Base-by-base conservation (phyloP, 2,329 filamentous ascomycete genomes). In the Phoma sp. region DNA sequence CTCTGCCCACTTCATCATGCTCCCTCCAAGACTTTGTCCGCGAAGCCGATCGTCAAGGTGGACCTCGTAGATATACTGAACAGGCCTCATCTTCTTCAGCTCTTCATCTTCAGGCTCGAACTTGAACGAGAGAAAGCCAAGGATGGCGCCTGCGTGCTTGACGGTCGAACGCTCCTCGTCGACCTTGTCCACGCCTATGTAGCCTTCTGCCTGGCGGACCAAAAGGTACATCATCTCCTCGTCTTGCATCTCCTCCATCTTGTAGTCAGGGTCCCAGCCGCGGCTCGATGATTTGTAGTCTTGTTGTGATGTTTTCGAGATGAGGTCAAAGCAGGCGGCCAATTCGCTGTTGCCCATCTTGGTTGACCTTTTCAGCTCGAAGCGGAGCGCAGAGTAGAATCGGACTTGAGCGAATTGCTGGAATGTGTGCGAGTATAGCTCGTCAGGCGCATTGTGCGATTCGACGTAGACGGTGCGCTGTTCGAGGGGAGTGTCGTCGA, bases 31-130 rank as follows among this genome's bases (percentile, higher is more conserved):
- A 0, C 89, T 88, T 12, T 71, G 84, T 76, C 87, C 81, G 61
- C 84, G 83, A 4, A 89, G 69, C 1, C 78, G 74, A 1, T 80
- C 74, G 30, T 78, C 74, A 3, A 93, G 80, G 67, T 93, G 90
- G 29, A 93, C 85, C 74, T 93, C 90, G 70, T 92, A 93, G 71
- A 90, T 87, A 72, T 92, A 93, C 17, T 92, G 69, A 2, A 92
- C 89, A 0, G 86, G 79, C n/a, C 70, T 69, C n/a, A 68, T 40
- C 14, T 64, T 47, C 36, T 72, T 46, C 2, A 68, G 65, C 1
- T 69, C 61, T 57, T 87, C 84, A 67, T 91, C 88, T 64, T 83
- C 83, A 4, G 87, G 88, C 1, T 82, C 80, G 61, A 90, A 66
- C 20, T 58, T 69, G 21, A 65, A 23, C 26, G 70, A 89, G 1